Conservation (phyloP, 345 rosid species). For the Aurinia saxatilis region DNA sequence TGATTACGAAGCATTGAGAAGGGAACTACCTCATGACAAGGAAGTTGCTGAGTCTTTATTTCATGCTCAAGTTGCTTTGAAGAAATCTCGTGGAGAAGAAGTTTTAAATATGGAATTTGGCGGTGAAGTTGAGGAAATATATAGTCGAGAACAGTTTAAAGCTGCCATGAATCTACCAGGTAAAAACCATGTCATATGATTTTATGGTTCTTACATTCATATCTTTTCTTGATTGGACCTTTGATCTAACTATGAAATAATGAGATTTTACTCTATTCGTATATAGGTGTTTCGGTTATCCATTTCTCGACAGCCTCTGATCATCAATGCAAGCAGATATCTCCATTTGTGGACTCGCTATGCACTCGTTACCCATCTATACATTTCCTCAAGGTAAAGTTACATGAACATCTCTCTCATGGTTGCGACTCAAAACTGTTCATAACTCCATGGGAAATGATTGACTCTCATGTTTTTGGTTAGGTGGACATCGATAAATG, state of each 20-base stretch:
- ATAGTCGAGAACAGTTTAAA: slow-evolving; percentile 64
- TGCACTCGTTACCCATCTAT: slow-evolving; percentile 84
- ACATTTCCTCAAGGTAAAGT: slow-evolving; percentile 75
- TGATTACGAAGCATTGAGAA: slow-evolving; percentile 82
- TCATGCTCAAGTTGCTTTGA: slow-evolving; percentile 89
- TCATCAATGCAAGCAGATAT: slow-evolving; percentile 79
- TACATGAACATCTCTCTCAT: background rate
- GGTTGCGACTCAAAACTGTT: background rate
- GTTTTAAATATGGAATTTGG: slow-evolving; percentile 92
- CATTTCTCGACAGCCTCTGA: slow-evolving; percentile 38
- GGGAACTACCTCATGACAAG: slow-evolving; percentile 75
- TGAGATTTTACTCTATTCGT: background rate
- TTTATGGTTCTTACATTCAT: background rate
- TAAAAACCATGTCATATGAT: slow-evolving; percentile 6
- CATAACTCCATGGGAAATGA: background rate
- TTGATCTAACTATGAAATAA: background rate
- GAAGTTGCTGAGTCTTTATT: slow-evolving; percentile 85
- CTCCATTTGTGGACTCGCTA: slow-evolving; percentile 62
- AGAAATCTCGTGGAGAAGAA: slow-evolving; percentile 94
- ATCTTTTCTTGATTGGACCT: background rate
- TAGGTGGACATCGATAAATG: slow-evolving; percentile 34
- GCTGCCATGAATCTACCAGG: slow-evolving; percentile 79
- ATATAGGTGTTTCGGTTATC: slow-evolving; percentile 45
- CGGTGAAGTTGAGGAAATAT: slow-evolving; percentile 84
- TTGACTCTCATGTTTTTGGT: background rate